A percentile compares a stretch with the other conserved stretches of the same genome.
Conservation (phyloP, 768 basidiomycete genomes). For the Trametes meyenii region DNA sequence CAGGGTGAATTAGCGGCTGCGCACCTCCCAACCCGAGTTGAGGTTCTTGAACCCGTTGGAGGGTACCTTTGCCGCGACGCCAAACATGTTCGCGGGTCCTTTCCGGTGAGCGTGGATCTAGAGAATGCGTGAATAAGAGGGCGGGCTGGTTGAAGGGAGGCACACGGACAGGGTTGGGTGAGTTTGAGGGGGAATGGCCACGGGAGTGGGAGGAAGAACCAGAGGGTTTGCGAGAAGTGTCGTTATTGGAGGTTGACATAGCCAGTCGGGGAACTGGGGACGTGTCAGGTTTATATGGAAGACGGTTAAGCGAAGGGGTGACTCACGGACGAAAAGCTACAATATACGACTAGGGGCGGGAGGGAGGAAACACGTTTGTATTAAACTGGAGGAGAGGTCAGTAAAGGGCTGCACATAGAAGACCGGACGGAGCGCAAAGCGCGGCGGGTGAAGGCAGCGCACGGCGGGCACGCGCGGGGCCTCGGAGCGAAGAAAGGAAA, state of each 20-base stretch:
- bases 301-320: constrained; percentile 12
- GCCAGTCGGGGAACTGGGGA: constrained; percentile 16
- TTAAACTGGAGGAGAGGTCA: constrained; percentile 15
- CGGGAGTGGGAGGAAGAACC: constrained; percentile 68
- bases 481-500: constrained; percentile 22
- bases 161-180: constrained; percentile 57
- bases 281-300: constrained; percentile 19
- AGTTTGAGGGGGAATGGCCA: constrained; percentile 62
- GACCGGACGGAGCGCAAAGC: constrained; percentile 3
- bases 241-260: constrained; percentile 38
- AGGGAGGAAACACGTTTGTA: constrained; percentile 16
- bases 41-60: constrained; percentile 52
- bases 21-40: constrained; percentile 70
- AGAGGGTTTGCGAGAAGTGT: constrained; percentile 61
- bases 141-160: constrained; percentile 37
- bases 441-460: not conserved
- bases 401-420: constrained; percentile 3
- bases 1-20: constrained; percentile 29
- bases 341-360: constrained; percentile 18
- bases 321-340: constrained; percentile 26
- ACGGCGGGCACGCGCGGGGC: not conserved
- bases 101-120: constrained; percentile 43
- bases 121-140: not conserved
- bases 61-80: constrained; percentile 49
- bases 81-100: constrained; percentile 54